Evolutionary conservation across 371 early-diverging fungal genomes (phyloP), one percentile per base, ranked within the genome.

Genomic region (Apophysomyces variabilis): DNA sequence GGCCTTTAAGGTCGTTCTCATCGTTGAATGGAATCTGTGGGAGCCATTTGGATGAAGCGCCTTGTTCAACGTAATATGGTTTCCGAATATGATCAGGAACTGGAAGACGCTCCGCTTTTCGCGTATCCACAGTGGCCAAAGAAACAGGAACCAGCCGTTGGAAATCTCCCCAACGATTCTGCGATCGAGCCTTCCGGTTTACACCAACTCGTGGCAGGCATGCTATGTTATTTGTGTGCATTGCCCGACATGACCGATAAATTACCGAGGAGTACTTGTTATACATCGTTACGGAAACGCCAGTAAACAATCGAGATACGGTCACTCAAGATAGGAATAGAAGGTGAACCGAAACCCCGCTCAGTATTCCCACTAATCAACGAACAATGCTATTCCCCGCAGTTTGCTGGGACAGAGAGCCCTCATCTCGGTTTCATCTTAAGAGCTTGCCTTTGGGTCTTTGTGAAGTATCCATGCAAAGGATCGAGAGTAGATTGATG

Each of bases 11-110:
- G 5, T 88, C 87, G 38, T 90, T 88, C 5, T 79, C 81, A 3
- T 71, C 65, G 21, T 71, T 80, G 72, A 83, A 70, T 16, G 82
- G 80, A 14, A 84, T 64, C 4, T 62, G 61, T 1, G 70, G 57
- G 0, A 90, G 89, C 82, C 88, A 87, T 39, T 72, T 71, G 0
- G 95, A 81, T 1, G 82, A 90, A 5, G 74, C 66, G 0, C 94
- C 93, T 39, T 72, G 59, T 0, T 64, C 82, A 0, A 93, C 93
- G 69, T 96, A 95, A 70, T 90, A 89, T 4, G 96, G 96, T 38
- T 76, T 69, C 13, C 56, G 45, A 60, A 97, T 94, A 57, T 80
- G 72, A 0, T 64, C 67, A 1, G 95, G 94, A 8, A 96, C 90
- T 9, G 63, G 45, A 4, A 92, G 87, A 36, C 72, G 84, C 6